Conservation (phyloP, 768 basidiomycete species). For the Boletus insuetus region DNA sequence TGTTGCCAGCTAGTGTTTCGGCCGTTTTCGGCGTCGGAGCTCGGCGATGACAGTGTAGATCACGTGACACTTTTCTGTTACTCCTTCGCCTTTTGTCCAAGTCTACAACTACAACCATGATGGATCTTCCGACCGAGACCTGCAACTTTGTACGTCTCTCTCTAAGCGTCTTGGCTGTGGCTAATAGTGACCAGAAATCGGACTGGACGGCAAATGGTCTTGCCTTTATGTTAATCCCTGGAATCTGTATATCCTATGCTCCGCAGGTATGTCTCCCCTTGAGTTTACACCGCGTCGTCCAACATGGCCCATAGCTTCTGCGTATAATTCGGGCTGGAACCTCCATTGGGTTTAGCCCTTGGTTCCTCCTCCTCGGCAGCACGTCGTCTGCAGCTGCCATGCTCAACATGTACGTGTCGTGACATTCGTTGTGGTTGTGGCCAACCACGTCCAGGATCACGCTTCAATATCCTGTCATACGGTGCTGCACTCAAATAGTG, state of each 20-base stretch:
- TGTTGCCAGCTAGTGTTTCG: no score
- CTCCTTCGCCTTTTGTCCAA: no score
- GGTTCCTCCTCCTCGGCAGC: constrained; percentile 86
- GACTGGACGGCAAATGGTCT: constrained; percentile 63
- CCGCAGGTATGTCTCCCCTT: constrained; percentile 58
- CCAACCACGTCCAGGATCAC: constrained; percentile 53
- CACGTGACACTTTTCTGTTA: not conserved
- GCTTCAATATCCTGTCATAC: constrained; percentile 79
- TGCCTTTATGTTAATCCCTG: constrained; percentile 65
- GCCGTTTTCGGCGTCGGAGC: not conserved
- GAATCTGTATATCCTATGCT: constrained; percentile 77
- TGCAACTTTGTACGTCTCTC: constrained; percentile 21
- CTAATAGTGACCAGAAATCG: constrained; percentile 49
- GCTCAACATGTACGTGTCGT: constrained; percentile 68
- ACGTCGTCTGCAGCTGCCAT: constrained; percentile 79
- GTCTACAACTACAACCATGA: not conserved
- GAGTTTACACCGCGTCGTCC: not conserved
- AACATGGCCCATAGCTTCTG: constrained; percentile 50
- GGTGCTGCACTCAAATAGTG: constrained; percentile 78
- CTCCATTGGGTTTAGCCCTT: constrained; percentile 88
- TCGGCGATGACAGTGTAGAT: not conserved
- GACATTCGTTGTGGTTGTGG: not conserved
- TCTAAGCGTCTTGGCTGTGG: fast-evolving
- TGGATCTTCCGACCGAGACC: not conserved
- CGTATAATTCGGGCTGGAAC: constrained; percentile 77